These are phyloP conservation scores for Blastobotrys robertii DNA, from an alignment of 805 yeast species.

Conservation along the genomic window DNA sequence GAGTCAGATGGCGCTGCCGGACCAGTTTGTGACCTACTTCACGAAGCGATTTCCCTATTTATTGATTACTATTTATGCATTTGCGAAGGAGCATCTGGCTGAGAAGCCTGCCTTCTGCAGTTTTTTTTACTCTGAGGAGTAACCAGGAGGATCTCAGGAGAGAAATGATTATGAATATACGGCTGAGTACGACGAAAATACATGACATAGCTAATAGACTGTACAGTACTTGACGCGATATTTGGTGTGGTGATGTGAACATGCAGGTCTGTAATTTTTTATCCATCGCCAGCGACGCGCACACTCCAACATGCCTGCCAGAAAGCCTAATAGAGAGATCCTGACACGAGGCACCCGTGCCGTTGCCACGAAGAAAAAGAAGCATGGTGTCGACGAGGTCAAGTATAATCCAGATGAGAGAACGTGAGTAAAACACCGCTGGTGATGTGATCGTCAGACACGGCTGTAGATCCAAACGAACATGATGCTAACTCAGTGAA, in stretches of 20 bases:
- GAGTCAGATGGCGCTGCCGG: conserved; percentile 64
- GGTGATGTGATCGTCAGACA: too few relatives aligned
- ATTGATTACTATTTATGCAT: conserved; percentile 61
- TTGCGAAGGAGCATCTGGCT: conserved; percentile 47
- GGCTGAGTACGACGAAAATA: not conserved
- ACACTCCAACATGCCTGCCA: too few relatives aligned
- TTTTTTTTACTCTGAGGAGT: conserved; percentile 26
- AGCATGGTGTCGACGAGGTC: conserved; percentile 65
- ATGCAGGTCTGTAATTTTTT: not conserved
- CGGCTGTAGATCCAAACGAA: too few relatives aligned
- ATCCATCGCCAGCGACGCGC: not conserved
- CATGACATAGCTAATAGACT: not conserved
- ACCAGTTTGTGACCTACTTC: conserved; percentile 76
- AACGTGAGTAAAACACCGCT: conserved; percentile 25
- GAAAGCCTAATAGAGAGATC: conserved; percentile 56
- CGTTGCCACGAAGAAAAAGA: conserved; percentile 61
- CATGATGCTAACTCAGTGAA: conserved; percentile 33
- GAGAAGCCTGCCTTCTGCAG: conserved; percentile 51
- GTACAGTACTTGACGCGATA: not conserved
- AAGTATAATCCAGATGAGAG: conserved; percentile 74
- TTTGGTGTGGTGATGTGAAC: not conserved
- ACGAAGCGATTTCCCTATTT: conserved; percentile 65
- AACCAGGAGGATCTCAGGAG: not conserved
- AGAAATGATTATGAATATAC: not conserved
- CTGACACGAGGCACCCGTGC: conserved; percentile 74